Evolutionary conservation across 805 yeast genomes (phyloP), one percentile per base, ranked within the genome.

Genomic region (Sugiyamaella qingdaonensis): DNA sequence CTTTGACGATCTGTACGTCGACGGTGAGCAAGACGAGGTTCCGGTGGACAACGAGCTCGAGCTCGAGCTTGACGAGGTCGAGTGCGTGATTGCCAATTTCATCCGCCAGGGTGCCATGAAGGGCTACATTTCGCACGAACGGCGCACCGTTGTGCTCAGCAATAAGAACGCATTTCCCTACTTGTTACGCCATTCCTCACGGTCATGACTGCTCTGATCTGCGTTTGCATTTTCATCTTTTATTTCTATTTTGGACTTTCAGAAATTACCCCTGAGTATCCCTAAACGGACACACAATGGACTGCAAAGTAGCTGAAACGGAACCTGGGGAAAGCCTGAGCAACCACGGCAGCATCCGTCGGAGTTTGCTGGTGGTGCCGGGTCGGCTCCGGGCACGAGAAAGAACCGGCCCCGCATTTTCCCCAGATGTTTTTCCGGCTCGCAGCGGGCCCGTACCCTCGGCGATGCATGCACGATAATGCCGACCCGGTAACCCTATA

Each of bases 91-190:
- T 19, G 90, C 95, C 0, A 79, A 77, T 51, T 69, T 86, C 61
- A 87, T 90, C 16, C 73, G 75, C 49, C 69, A 71, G 48, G 85
- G 85, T 8, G 71, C 67, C 53, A 71, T 89, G 46, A 88, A 86
- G 67, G 97, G 96, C 0, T 90, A 90, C 66, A 67, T 90, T 13
- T 86, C 95, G 4, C 94, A 88, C 64, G 78, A 83, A 2, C 82
- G 86, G 62, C 73, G 80, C 39, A 85, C 87, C 48, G 72, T 88
- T 16, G 96, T 90, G 9, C 68, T 89, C 52, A 84, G 94, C 65
- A 88, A 85, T 66, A 78, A 74, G 14, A 80, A 80, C 24, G 84
- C 96, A 2, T 89, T 89, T 65, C 95, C 94, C 1, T 43, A 13
- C n/a, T 34, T 5, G 3, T 34, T 34, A 34, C 18, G 18, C 18